These are phyloP conservation scores for Trichophyton mentagrophytes DNA, from an alignment of 2,329 filamentous ascomycete species.

Conservation along the genomic window DNA sequence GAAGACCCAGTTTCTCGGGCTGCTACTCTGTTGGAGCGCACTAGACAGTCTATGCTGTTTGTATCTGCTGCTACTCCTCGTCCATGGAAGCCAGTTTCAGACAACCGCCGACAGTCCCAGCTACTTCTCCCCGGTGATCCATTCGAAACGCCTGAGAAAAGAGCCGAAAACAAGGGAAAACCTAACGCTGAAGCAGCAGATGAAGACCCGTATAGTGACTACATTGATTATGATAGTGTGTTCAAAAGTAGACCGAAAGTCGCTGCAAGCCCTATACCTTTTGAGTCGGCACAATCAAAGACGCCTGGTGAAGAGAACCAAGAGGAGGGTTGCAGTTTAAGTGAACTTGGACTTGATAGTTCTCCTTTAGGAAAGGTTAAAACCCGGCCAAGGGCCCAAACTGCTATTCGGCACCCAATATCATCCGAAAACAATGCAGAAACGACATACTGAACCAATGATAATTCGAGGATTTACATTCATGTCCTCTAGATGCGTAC, in stretches of 20 bases:
- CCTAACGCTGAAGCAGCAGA: neutral
- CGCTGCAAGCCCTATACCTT: conserved; percentile 53
- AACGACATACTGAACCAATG: neutral
- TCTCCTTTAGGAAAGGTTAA: conserved; percentile 8
- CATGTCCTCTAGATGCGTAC: neutral
- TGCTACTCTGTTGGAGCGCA: conserved; percentile 57
- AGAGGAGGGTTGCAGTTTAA: conserved; percentile 5
- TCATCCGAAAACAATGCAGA: neutral
- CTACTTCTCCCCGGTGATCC: conserved; percentile 41
- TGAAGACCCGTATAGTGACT: conserved; percentile 33
- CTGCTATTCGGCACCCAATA: neutral
- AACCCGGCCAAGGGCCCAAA: neutral
- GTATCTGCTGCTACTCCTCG: conserved; percentile 29
- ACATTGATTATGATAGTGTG: conserved; percentile 65
- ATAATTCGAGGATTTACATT: neutral
- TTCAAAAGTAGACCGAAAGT: conserved; percentile 77
- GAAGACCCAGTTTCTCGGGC: conserved; percentile 14
- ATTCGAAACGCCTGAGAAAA: conserved; percentile 38
- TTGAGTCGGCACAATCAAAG: conserved; percentile 12
- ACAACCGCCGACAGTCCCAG: conserved; percentile 25
- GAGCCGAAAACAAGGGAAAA: conserved; percentile 19
- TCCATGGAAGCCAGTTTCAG: conserved; percentile 14
- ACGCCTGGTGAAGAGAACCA: conserved; percentile 3
- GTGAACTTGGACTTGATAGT: conserved; percentile 3
- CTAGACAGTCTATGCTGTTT: conserved; percentile 65